Evolutionary conservation across 1,139 yeast genomes (phyloP), one percentile per base, ranked within the genome.

Genomic region (Debaryomyces singareniensis): DNA sequence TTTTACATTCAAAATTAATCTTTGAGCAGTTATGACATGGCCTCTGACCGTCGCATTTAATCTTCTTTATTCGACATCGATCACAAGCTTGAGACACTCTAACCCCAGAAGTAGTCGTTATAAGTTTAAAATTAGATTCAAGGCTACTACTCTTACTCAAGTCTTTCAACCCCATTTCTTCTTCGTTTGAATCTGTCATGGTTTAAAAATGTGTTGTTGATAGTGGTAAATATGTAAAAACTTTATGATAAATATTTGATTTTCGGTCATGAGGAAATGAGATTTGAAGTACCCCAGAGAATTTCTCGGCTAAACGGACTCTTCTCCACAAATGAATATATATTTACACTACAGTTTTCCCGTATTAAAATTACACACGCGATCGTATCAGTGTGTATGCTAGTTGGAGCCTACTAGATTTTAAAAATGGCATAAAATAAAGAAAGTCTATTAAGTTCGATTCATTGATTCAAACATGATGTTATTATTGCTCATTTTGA

Each of bases 51-150:
- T 79, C 83, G 56, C 93, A 82, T 44, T 78, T 79, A 42, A 80
- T 78, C 54, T 82, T 82, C 43, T 83, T 78, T 39, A 80, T 70
- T 31, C 91, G 60, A 45, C 93, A 82, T 26, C 93, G 60, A 51
- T 82, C 91, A 56, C 93, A 82, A 3, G 91, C 91, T 49, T 81
- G 91, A 2, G 83, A 72, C 3, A 79, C 79, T 39, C 83, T 45
- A 9, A 59, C 51, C 0, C 72, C 71, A 4, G 57, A 42, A 7
- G 60, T 58, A 10, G 71, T 64, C 30, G 51, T 57, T 27, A 67
- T 67, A 29, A 66, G 47, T 38, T 64, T 65, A 38, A 57, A 51
- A 41, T 61, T 64, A 3, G 55, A 36, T 6, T 40, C 35, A n/a
- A n/a, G 40, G 42, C 24, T 43, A 41, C 13, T 49, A 53, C 15